Evolutionary conservation across 2,329 filamentous ascomycete species (phyloP), one percentile per base, ranked within the genome.

Genomic region (Arachnomyces sp.): DNA sequence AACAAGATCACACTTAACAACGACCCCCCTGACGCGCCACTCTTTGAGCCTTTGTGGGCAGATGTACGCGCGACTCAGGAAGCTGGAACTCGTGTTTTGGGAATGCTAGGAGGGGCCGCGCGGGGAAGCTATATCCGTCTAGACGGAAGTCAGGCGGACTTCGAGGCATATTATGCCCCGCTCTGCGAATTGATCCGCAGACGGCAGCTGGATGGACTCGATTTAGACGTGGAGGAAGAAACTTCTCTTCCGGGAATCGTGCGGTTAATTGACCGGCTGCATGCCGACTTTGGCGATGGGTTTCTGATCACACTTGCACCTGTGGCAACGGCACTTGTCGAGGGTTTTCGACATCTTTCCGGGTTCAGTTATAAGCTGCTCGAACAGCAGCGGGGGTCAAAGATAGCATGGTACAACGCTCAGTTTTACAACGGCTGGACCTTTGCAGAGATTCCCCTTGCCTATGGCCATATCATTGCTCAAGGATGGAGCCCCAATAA

Each of bases 391-490:
- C 71, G 77, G 4, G 81, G 81, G 1, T 62, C 61, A 12, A 73
- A 81, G 32, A 83, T 94, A 18, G 72, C 73, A 2, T 95, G 87
- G 78, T 94, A 94, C 61, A 94, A 94, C 57, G 73, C 82, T 4
- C 89, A 95, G 57, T 94, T 94, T 63, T 95, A 95, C 70, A 92
- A 84, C 56, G 87, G 87, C 2, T 95, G 86, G 81, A 86, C 86
- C 7, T 77, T 79, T 36, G 76, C 79, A 1, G 65, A 71, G 18
- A 70, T 72, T 42, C 59, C 64, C 1, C 56, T 55, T 9, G 61
- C 66, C 49, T 70, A 69, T 46, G 62, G 61, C 15, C 50, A 57
- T 34, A 66, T 69, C 33, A 52, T 69, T 15, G 45, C 59, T 8
- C 60, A 62, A 44, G 87, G 87, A 7, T 94, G 84, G 81, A 68